These are phyloP conservation scores for Simplicillium sp. DNA, from an alignment of 2,329 filamentous ascomycete species.

Conservation along the genomic window DNA sequence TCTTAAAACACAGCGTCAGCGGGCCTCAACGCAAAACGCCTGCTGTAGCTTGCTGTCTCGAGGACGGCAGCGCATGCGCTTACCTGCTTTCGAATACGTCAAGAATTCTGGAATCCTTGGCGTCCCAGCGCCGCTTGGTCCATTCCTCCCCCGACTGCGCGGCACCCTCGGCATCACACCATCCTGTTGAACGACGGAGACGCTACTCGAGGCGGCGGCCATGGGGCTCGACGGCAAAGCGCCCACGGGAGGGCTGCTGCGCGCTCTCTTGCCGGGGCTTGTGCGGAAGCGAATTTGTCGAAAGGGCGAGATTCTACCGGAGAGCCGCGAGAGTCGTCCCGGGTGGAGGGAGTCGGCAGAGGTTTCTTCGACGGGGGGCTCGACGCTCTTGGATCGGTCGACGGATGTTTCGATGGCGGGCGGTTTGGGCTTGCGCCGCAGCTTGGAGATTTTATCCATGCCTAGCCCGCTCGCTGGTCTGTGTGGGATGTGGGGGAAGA, in stretches of 20 bases:
- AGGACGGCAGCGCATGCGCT: too few relatives aligned
- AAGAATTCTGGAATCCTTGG: too few relatives aligned
- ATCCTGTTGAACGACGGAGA: too few relatives aligned
- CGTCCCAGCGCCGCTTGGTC: too few relatives aligned
- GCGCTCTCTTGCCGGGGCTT: not conserved
- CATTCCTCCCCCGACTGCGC: too few relatives aligned
- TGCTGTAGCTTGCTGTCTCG: too few relatives aligned
- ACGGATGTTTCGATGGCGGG: slow-evolving; percentile 31
- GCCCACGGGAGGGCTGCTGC: not conserved
- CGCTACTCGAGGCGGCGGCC: too few relatives aligned
- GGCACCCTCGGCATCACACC: too few relatives aligned
- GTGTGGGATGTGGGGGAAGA: not conserved
- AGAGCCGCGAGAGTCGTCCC: not conserved
- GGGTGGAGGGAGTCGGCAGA: not conserved
- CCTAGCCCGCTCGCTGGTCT: not conserved
- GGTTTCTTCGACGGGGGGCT: slow-evolving; percentile 9
- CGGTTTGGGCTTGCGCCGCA: slow-evolving; percentile 33
- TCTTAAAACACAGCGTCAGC: slow-evolving; percentile 21
- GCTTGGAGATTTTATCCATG: slow-evolving; percentile 33
- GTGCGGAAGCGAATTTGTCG: not conserved
- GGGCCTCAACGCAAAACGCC: too few relatives aligned
- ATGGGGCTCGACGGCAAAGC: too few relatives aligned
- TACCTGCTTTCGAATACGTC: too few relatives aligned
- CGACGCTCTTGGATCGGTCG: slow-evolving; percentile 18
- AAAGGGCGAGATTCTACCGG: not conserved